Evolutionary conservation across 257 asterid species (phyloP).

Genomic region (Apocynum venetum): DNA sequence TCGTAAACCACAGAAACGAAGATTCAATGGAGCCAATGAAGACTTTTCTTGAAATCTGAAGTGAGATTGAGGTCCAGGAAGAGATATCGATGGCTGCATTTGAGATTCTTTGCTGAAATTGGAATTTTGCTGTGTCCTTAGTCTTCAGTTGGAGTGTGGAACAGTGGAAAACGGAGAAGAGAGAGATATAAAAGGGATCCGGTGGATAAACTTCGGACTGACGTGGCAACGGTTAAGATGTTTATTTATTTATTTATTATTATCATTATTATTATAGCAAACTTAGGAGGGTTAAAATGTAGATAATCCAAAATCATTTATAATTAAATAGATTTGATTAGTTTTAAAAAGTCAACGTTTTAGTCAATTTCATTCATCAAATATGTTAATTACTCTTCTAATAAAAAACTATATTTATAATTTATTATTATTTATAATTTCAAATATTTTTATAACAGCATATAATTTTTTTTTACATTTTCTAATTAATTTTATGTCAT

Average conservation of each 20-base stretch:
- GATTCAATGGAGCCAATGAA: neutral
- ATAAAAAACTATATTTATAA: too few relatives aligned
- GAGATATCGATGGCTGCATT: slow-evolving; percentile 36
- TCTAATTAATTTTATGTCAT: too few relatives aligned
- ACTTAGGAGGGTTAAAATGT: too few relatives aligned
- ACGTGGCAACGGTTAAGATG: slow-evolving; percentile 23
- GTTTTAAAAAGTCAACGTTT: too few relatives aligned
- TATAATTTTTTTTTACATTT: too few relatives aligned
- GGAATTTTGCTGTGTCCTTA: slow-evolving; percentile 3
- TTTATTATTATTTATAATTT: too few relatives aligned
- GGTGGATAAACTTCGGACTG: slow-evolving; percentile 22
- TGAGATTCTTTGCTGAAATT: slow-evolving; percentile 8
- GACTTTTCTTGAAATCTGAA: neutral
- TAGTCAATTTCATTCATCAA: too few relatives aligned
- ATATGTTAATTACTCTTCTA: too few relatives aligned
- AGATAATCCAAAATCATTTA: too few relatives aligned
- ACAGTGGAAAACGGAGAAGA: neutral
- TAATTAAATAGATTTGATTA: too few relatives aligned
- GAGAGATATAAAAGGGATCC: neutral
- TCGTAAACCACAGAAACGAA: neutral
- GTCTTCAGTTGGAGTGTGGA: neutral
- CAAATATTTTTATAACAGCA: too few relatives aligned
- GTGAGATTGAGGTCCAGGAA: slow-evolving; percentile 13
- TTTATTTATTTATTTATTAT: neutral
- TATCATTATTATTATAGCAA: too few relatives aligned